Conservation (phyloP, 192 early-diverging fungal species). For the Paraglomus brasilianum region DNA sequence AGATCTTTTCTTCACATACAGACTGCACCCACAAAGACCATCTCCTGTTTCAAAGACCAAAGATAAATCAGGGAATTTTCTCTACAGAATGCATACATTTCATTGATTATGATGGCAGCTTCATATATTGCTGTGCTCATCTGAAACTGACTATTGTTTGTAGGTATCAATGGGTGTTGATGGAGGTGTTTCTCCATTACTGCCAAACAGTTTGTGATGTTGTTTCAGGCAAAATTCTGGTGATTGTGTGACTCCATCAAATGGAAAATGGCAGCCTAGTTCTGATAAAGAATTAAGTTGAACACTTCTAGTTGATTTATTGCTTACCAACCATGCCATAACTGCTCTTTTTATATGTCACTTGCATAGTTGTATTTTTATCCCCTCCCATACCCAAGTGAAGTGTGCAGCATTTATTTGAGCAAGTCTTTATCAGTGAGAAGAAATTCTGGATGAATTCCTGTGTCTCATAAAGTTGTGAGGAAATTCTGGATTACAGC, state of each 20-base stretch:
- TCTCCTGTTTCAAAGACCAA: neutral
- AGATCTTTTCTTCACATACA: conserved; percentile 4
- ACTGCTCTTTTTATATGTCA: neutral
- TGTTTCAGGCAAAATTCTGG: conserved; percentile 12
- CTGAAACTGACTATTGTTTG: neutral
- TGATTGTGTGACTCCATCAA: neutral
- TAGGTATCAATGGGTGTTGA: conserved; percentile 10
- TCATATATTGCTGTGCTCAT: neutral
- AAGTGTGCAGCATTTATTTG: neutral
- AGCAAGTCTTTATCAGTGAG: neutral
- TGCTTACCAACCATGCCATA: neutral
- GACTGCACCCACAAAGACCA: neutral
- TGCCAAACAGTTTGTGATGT: neutral
- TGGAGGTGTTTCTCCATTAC: conserved; percentile 5
- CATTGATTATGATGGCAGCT: neutral
- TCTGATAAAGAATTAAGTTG: neutral
- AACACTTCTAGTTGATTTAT: neutral
- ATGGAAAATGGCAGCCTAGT: neutral
- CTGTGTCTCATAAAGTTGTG: neutral
- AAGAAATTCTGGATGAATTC: neutral
- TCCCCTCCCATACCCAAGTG: neutral
- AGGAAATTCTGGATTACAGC: conserved; percentile 1
- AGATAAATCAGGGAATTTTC: neutral
- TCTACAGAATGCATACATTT: conserved; percentile 27
- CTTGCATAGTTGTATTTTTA: neutral